Evolutionary conservation across 768 basidiomycete genomes (phyloP), one percentile per base, ranked within the genome.

Genomic region (Macrolepiota dolichaula): DNA sequence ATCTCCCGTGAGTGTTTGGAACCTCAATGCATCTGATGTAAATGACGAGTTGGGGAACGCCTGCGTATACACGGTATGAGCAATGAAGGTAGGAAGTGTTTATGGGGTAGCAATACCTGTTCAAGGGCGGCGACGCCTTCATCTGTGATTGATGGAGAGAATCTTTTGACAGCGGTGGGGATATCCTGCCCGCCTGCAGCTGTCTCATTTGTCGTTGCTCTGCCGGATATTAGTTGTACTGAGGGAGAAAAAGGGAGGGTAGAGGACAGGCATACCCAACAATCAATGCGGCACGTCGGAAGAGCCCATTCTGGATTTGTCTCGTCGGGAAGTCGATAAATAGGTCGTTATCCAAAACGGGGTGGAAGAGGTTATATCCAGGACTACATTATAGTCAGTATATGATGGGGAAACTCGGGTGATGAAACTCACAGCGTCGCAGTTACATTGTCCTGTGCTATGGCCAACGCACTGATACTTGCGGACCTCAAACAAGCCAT

Each of bases 141-240:
- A 12, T 74, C 67, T 6, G 76, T 76, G 11, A 85, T 70, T 6
- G 69, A 68, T 0, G 85, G 84, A 71, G 81, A 85, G 65, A 74
- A 81, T 1, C 55, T 27, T 32, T 74, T 68, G 36, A 84, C 64
- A 4, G 76, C 75, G 1, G 74, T 51, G 1, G 71, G 62, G 38
- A 84, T 71, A 52, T 76, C 71, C 15, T 64, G 64, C 1, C 80
- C 79, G 11, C 76, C 72, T 3, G 79, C 76, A 36, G 83, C 69
- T 1, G 86, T 84, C 66, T 88, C 85, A 53, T 89, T 86, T 6
- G 84, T 81, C 2, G 84, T 85, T 0, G 85, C 73, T 1, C 86
- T 77, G 56, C 3, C 19, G 25, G 29, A 38, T 27, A 3, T n/a
- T 47, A 22, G 7, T 24, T 13, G 19, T 49, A 49, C 25, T 13